Evolutionary conservation across 495 filamentous ascomycete genomes (phyloP), one percentile per base, ranked within the genome.

Genomic region (Chaetomium cochliodes): DNA sequence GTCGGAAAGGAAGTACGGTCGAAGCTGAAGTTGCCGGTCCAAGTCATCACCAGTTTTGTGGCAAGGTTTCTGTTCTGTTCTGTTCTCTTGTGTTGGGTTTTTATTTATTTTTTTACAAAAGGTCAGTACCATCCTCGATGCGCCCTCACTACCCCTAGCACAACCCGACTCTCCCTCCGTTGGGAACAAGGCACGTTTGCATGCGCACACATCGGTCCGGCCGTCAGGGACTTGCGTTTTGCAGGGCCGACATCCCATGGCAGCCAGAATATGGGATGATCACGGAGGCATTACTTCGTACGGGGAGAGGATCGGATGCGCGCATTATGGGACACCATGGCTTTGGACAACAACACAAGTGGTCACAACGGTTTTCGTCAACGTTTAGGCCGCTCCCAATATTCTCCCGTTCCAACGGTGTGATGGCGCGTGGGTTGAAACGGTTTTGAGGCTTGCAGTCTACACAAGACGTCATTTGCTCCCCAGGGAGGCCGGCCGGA

Each of bases 91-190:
- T 33, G 30, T 61, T 33, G 37, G 30, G n/a, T 56, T 26, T 41
- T 37, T 44, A 39, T 28, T 54, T 42, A 20, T 58, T 61, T 51
- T 57, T 62, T 58, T 65, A 44, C n/a, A 44, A 16, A 68, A 70
- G 65, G 67, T 72, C 41, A 72, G 67, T 68, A 50, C 47, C 37
- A 54, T 47, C 30, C n/a, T 28, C 33, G 41, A 33, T 51, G 15
- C 44, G 3, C 53, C 42, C 3, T 5, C 33, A 16, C 33, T n/a
- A 62, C 20, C 58, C 18, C 46, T 18, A 46, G 7, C 46, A 37
- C 18, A 28, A 37, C 26, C 47, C 47, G 18, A 15, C n/a, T 23
- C 5, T 1, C 7, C 23, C 11, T 28, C 9, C 30, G 11, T 63
- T 47, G 5, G 33, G 33, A 37, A 37, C 5, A 18, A 46, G 55